These are phyloP conservation scores for Closterium sp. DNA, from an alignment of 139 green algal species.

Conservation along the genomic window DNA sequence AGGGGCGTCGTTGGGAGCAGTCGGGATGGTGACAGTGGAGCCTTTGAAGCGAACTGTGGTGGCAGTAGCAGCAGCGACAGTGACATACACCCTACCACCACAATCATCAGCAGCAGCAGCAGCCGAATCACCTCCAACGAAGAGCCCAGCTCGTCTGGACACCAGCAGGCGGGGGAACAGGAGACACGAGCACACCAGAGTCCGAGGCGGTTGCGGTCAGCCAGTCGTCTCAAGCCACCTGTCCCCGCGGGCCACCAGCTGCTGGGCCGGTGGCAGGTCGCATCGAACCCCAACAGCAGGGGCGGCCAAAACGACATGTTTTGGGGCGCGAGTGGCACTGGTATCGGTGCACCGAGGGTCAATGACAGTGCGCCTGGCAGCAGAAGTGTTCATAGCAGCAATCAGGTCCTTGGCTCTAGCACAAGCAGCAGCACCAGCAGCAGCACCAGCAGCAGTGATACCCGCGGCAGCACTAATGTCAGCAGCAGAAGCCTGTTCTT, in stretches of 20 bases:
- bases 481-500: background rate
- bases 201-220: background rate
- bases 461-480: background rate
- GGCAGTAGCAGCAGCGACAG: background rate
- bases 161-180: background rate
- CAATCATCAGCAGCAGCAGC: background rate
- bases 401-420: background rate
- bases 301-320: background rate
- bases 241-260: background rate
- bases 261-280: background rate
- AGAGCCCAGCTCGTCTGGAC: background rate
- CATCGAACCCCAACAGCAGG: background rate
- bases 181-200: background rate
- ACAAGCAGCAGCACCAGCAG: background rate
- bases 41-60: background rate
- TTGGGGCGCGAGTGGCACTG: background rate
- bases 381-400: background rate
- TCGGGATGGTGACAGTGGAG: background rate
- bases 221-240: background rate
- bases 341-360: background rate
- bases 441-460: background rate
- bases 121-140: background rate
- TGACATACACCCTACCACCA: background rate
- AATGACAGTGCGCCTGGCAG: background rate
- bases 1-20: background rate